phyloP scores from a whole-genome alignment of 768 basidiomycete genomes.

The Termitomyces sp. region DNA sequence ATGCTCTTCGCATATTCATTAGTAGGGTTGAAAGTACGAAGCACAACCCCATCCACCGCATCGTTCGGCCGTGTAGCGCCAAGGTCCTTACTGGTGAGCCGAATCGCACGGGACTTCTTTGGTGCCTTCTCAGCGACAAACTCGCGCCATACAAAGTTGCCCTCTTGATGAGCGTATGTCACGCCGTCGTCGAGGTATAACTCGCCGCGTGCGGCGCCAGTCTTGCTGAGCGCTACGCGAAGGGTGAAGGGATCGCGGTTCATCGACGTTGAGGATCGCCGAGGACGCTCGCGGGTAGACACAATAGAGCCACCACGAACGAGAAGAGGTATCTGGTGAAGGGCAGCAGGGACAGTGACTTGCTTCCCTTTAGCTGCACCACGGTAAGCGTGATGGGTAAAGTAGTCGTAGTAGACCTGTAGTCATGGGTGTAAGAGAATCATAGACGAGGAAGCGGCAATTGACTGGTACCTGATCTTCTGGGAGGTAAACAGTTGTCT shows the following conservation, averaged over 20 bases:
- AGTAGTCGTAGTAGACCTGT: constrained; percentile 94
- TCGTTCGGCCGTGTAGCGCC: constrained; percentile 39
- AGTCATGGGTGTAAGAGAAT: not conserved
- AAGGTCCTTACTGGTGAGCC: constrained; percentile 54
- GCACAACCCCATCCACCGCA: constrained; percentile 50
- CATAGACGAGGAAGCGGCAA: constrained; percentile 1
- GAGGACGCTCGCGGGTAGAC: constrained; percentile 81
- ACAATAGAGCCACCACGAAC: constrained; percentile 90
- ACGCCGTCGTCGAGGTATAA: constrained; percentile 96
- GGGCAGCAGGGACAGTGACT: constrained; percentile 75
- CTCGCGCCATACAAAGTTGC: constrained; percentile 81
- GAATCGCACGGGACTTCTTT: constrained; percentile 38
- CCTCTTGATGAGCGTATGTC: constrained; percentile 68
- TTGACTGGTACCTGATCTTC: constrained; percentile 65
- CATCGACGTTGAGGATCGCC: constrained; percentile 85
- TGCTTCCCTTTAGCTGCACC: constrained; percentile 61
- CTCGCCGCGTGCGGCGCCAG: constrained; percentile 66
- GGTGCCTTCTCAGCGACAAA: constrained; percentile 55
- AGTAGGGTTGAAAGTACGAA: constrained; percentile 44
- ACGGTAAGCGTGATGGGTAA: constrained; percentile 64
- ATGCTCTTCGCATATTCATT: constrained; percentile 74
- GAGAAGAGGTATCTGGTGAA: constrained; percentile 81
- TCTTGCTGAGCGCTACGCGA: constrained; percentile 70
- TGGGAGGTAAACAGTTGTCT: constrained; percentile 76
- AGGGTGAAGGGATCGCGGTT: constrained; percentile 92